Evolutionary conservation across 2,329 filamentous ascomycete species (phyloP), one percentile per base, ranked within the genome.

Genomic region (Lomentospora prolificans): DNA sequence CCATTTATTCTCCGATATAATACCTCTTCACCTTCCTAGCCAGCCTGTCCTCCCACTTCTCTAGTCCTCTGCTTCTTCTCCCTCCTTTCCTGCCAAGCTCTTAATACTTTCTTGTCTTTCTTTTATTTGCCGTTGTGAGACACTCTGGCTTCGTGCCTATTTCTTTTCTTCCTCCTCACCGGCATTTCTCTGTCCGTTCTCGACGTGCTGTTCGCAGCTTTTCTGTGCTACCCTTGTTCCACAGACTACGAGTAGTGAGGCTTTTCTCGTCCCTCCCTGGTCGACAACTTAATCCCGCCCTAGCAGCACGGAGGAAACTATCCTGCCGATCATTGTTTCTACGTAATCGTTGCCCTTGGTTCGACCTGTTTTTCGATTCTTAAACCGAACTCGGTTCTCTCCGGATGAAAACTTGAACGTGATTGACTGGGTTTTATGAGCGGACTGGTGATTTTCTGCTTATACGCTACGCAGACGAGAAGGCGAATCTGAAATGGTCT

Each of bases 261-360:
- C n/a, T n/a, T n/a, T n/a, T n/a, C n/a, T 31, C n/a, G 36, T 39
- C 30, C 28, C 31, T 53, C 19, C 30, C 19, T 36, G 31, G 24
- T 39, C n/a, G n/a, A n/a, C n/a, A 31, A 14, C 51, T 25, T 31
- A 22, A 39, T 12, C 51, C 25, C 12, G 51, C 27, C 28, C 50
- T 17, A 33, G 50, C 17, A 17, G 31, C 28, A 17, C 51, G 17
- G 31, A 17, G 22, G 24, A 31, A 41, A 41, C 9, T 41, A 36
- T 25, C 51, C 19, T 22, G 51, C 31, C 31, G 51, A 53, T 53
- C 31, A 14, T 41, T 36, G 31, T 53, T 25, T 39, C 51, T 22
- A 53, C 30, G 17, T 39, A 41, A 39, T 41, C 14, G 17, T 53
- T 24, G 10, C 31, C 22, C 25, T 17, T 3, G 14, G 17, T 27